Conservation (phyloP, 2,329 filamentous ascomycete species). For the Calonectria leucothoes region DNA sequence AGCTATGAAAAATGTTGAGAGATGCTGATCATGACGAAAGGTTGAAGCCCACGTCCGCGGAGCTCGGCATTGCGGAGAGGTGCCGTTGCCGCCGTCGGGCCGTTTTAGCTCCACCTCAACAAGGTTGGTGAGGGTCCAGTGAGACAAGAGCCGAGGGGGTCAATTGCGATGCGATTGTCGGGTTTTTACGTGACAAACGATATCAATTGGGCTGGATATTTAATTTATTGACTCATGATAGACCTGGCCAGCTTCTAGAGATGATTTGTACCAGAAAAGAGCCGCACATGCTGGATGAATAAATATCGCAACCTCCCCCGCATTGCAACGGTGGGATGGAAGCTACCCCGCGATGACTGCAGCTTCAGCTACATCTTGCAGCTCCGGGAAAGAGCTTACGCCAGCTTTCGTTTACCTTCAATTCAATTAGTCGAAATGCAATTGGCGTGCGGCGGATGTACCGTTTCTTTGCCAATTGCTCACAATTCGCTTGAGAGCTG, state of each 20-base stretch:
- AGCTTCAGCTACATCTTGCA: background rate
- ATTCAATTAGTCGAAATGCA: background rate
- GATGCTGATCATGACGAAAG: background rate
- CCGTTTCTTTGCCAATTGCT: too few relatives aligned
- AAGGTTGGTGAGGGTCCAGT: background rate
- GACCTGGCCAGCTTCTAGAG: background rate
- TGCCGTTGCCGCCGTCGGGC: background rate
- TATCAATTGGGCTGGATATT: background rate
- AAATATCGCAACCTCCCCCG: constrained; percentile 5
- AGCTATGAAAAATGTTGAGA: background rate
- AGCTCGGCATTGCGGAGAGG: constrained; percentile 18
- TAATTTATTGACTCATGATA: too few relatives aligned
- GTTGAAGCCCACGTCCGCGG: constrained; percentile 14
- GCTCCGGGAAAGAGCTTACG: background rate
- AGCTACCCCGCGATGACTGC: constrained; percentile 3
- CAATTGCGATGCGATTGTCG: background rate
- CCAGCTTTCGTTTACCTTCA: background rate
- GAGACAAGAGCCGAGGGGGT: background rate
- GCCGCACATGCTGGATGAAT: background rate
- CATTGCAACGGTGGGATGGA: background rate
- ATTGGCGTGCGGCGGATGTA: background rate
- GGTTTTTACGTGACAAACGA: background rate
- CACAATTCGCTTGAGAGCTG: background rate
- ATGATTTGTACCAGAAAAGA: background rate
- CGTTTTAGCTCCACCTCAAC: constrained; percentile 8